A percentile compares a stretch with the other conserved stretches of the same genome.
phyloP scores from a whole-genome alignment of 176 grass and related monocot species.

The Aegilops speltoides region DNA sequence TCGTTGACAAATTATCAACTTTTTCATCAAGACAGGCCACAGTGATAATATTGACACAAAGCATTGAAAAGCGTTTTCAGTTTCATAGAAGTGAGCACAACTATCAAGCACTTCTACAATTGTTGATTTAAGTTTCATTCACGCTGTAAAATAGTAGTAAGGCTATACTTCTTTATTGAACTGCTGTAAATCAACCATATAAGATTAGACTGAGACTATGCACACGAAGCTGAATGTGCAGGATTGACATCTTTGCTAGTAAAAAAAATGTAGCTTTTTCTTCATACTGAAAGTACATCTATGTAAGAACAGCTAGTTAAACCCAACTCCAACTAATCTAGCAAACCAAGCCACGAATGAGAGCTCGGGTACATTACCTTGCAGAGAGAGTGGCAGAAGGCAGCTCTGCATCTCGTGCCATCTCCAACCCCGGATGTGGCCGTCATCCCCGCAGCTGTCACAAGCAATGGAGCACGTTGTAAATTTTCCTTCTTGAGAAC shows the following conservation, averaged over 20 bases:
- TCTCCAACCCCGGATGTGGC: conserved; percentile 69
- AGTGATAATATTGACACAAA: not conserved
- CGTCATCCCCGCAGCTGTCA: conserved; percentile 76
- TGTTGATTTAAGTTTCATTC: not conserved
- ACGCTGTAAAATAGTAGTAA: not conserved
- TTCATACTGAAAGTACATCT: not conserved
- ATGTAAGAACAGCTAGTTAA: not conserved
- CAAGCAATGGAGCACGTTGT: not conserved
- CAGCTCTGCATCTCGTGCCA: conserved; percentile 73
- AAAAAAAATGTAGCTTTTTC: not conserved
- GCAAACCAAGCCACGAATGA: not conserved
- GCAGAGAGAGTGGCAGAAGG: conserved; percentile 40
- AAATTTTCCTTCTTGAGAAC: not conserved
- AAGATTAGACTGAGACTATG: not conserved
- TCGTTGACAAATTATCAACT: not conserved
- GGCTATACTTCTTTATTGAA: not conserved
- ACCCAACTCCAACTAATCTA: not conserved
- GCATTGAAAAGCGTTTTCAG: not conserved
- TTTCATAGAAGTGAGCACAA: not conserved
- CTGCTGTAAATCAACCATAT: not conserved
- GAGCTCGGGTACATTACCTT: conserved; percentile 44
- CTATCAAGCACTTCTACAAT: not conserved
- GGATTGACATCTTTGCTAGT: not conserved
- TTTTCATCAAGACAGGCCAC: not conserved
- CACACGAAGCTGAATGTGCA: not conserved